Base-by-base conservation (phyloP, 1,139 yeast genomes). In the Blastobotrys buckinghamii region DNA sequence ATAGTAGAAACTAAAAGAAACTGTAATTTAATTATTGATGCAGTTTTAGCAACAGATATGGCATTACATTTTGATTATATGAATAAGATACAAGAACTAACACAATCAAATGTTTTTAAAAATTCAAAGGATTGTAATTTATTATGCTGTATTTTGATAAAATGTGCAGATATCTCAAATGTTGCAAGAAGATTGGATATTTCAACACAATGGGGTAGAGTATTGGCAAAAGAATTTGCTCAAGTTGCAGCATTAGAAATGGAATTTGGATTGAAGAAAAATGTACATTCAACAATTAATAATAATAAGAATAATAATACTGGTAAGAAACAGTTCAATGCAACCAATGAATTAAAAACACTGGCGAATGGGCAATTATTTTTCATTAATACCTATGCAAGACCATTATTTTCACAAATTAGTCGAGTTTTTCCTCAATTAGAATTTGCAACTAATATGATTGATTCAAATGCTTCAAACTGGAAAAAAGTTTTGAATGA, bases 141-240 rank as follows among this genome's bases (percentile, higher is more conserved):
- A 54, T 70, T 86, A 20, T 73, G 82, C 39, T 78, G 88, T 26
- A 69, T 88, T 52, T 74, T 90, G 52, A 81, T 90, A 53, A 90
- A 90, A 69, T 88, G 96, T 66, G 97, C 97, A 1, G 97, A 90
- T 66, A 89, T 90, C 45, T 86, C 96, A 32, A 90, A 90, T 64
- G 96, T 89, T 24, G 80, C 96, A 2, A 73, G 97, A 51, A 88
- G 90, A 1, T 70, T 87, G 49, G 70, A 78, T 40, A 80, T 88
- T 4, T 82, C 94, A 12, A 78, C 88, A 1, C 83, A 83, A 66
- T 90, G 97, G 97, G 96, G 96, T 4, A 71, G 79, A 55, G 81
- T 82, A 10, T 74, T 90, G 45, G 76, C 84, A 1, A 71, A 84
- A 55, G 97, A 90, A 66, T 86, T 89, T 59, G 77, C 75, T 43